phyloP scores from a whole-genome alignment of 129 eudicot species.

The Tagetes erecta region DNA sequence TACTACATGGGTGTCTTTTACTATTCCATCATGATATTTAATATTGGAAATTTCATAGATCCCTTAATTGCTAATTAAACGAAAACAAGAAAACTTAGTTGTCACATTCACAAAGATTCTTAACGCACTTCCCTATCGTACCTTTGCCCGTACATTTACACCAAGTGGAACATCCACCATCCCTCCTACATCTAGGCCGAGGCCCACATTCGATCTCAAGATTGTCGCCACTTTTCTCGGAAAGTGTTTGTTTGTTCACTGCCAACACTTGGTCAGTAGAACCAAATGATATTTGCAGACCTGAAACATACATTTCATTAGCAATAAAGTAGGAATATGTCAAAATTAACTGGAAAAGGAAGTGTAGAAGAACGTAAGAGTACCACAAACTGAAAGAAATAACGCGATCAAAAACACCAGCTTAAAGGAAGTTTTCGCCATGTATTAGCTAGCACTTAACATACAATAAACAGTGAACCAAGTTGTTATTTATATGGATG shows the following conservation, averaged over 20 bases:
- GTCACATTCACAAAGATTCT: neutral
- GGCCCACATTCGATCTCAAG: neutral
- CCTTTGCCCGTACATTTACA: slow-evolving; percentile 7
- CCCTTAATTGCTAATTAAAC: neutral
- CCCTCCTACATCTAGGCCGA: neutral
- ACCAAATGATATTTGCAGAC: slow-evolving; percentile 4
- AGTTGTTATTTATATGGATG: neutral
- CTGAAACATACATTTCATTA: neutral
- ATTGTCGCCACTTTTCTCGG: neutral
- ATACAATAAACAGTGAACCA: neutral
- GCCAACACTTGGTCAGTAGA: neutral
- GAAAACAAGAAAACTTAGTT: neutral
- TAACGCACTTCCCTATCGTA: neutral
- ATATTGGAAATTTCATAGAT: neutral
- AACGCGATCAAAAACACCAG: neutral
- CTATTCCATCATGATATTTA: no score
- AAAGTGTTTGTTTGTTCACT: neutral
- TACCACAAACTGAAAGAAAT: slow-evolving; percentile 5
- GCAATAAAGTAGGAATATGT: neutral
- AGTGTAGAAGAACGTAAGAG: neutral
- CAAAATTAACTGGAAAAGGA: neutral
- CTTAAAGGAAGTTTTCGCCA: neutral
- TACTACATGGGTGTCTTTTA: no score
- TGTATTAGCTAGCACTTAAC: neutral
- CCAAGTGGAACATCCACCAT: neutral